Base-by-base conservation (phyloP, 768 basidiomycete genomes). In the Amanita polypyramis region DNA sequence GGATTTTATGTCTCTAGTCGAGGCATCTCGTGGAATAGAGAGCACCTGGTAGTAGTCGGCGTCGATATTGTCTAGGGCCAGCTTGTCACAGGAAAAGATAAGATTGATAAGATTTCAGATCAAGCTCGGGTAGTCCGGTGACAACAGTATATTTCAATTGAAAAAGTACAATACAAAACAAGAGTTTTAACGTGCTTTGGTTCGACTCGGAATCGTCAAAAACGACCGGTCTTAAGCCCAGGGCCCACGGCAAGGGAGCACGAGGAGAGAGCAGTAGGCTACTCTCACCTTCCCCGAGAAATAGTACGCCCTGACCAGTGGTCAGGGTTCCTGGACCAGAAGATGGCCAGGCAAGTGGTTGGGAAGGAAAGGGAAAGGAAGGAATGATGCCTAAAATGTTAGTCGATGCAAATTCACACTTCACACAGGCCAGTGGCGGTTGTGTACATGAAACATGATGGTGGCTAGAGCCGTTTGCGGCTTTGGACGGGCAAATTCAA, bases 41-140 rank as follows among this genome's bases (percentile, higher is more conserved):
- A 90, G 77, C 36, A 86, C 55, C 19, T 61, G 60, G 62, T 89
- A 90, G 57, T 75, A 82, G 65, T 85, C 70, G 49, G 62, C 41
- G 11, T 49, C 30, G 15, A 2, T 3, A 10, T 25, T 15, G 41
- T 27, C 45, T 32, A 29, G 17, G n/a, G 42, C 47, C 32, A 34
- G 36, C 14, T 46, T 54, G 46, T 39, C 14, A 25, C 2, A 30
- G 11, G 15, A n/a, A 39, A 40, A 39, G 38, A 44, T 20, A 40
- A 39, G 38, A 44, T 20, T 27, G 30, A 32, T 44, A 23, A 19
- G n/a, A 2, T 15, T 25, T 12, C 4, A 14, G 23, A 42, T 25
- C 40, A 12, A 2, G 21, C 14, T 20, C 19, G 7, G 6, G 40
- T 42, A 42, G 3, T 42, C 8, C 7, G 25, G 25, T 27, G 25